A percentile compares a stretch with the other conserved stretches of the same genome.
Evolutionary conservation across 306 rosid genomes (phyloP).

Genomic region (Trifolium fragiferum): DNA sequence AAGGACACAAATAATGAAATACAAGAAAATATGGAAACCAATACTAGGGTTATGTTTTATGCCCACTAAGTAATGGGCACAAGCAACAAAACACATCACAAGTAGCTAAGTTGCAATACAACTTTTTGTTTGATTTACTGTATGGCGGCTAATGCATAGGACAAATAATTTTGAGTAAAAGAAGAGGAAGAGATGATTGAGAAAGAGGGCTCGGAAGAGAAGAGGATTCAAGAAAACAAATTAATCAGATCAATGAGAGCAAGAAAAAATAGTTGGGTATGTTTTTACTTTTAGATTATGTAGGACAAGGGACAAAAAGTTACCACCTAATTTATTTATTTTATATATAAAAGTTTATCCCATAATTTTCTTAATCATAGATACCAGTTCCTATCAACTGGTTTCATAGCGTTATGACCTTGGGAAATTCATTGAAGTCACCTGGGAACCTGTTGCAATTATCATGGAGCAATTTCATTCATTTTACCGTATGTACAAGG

Average conservation of each 20-base stretch:
- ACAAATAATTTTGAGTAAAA: background rate
- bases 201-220: background rate
- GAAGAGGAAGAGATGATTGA: too few species aligned
- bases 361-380: too few species aligned
- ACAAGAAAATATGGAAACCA: constrained; percentile 5
- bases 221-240: constrained; percentile 2
- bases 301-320: background rate
- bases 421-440: too few species aligned
- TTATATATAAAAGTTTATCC: background rate
- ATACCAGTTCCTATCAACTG: too few species aligned
- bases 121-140: background rate
- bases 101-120: background rate
- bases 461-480: too few species aligned
- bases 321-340: background rate
- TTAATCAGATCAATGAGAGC: background rate
- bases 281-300: background rate
- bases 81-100: background rate
- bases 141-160: constrained; percentile 1
- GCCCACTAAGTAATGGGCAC: background rate
- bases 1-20: background rate
- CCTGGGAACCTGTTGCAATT: too few species aligned
- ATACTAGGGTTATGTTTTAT: background rate
- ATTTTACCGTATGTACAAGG: too few species aligned
- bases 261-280: background rate
- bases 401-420: too few species aligned